Evolutionary conservation across 257 asterid genomes (phyloP), one percentile per base, ranked within the genome.

Genomic region (Solanum sitiens): DNA sequence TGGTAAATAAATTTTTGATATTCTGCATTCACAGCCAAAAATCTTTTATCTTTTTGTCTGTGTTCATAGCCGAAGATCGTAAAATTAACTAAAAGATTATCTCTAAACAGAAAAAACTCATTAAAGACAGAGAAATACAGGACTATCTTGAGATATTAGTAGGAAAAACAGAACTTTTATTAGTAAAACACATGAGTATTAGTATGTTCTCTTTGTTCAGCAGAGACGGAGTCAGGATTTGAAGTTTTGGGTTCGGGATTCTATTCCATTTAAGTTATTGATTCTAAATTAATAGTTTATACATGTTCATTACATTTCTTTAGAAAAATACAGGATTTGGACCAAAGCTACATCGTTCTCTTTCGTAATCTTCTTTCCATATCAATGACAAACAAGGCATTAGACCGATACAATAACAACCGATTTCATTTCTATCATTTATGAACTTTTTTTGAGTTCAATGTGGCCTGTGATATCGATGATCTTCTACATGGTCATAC

Each of bases 1-100:
- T 87, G 98, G 99, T 96, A 95, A 94, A 70, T 47, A 30, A 1
- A 0, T 47, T 71, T 16, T 18, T 30, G 11, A 18, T 30, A 35
- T 47, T 30, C 44, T 30, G 44, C 44, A 30, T 80, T 80, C 67
- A 47, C 44, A 27, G 6, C 42, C 20, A 0, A 9, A 80, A 42
- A 27, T 47, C 85, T 53, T 50, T 50, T 50, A 50, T 15, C 4
- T 47, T 71, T 16, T 18, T 30, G 56, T 30, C 68, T 30, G 30
- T 25, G 21, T 50, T 80, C 67, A 47, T 40, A 15, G 3, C 27
- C 20, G 0, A 9, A 80, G 42, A 27, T 47, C 85, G 23, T 80
- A 10, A 80, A 18, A 47, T 30, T 10, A 11, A 18, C 30, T 2
- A 80, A 80, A 80, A 1, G 8, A 47, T 80, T 47, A 45, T 47